These are phyloP conservation scores for Globisporangium spinosum DNA, from an alignment of 352 stramenopile species.

Conservation along the genomic window DNA sequence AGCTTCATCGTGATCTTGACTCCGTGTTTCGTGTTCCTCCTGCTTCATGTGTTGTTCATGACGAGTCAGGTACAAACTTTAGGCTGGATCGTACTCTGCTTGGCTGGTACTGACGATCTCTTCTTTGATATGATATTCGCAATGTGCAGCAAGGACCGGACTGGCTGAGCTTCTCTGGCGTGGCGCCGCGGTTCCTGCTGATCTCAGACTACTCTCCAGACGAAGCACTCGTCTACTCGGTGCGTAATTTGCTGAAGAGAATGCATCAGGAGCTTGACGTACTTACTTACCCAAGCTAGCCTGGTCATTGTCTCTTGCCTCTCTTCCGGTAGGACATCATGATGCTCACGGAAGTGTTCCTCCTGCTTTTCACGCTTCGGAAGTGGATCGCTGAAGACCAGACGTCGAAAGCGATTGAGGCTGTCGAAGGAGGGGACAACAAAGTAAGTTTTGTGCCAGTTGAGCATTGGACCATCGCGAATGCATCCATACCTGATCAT, in stretches of 20 bases:
- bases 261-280: not conserved
- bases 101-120: not conserved
- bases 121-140: not conserved
- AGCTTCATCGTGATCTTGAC: conserved; percentile 60
- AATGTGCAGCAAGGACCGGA: not conserved
- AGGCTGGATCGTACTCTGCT: not conserved
- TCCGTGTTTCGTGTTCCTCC: conserved; percentile 44
- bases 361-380: conserved; percentile 53
- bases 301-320: no score
- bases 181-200: conserved; percentile 51
- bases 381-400: conserved; percentile 79
- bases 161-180: conserved; percentile 29
- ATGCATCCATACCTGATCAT: not conserved
- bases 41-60: conserved; percentile 47
- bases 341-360: conserved; percentile 37
- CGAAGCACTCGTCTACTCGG: conserved; percentile 56
- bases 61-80: conserved; percentile 20
- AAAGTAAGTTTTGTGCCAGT: conserved; percentile 23
- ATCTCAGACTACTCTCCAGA: conserved; percentile 52
- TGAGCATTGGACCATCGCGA: not conserved
- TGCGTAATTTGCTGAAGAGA: conserved; percentile 10
- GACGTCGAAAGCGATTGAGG: conserved; percentile 50
- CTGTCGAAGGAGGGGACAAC: conserved; percentile 39
- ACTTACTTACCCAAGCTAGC: not conserved
- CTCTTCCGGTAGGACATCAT: conserved; percentile 20